These are phyloP conservation scores for Raffaelea albimanens DNA, from an alignment of 2,329 filamentous ascomycete genomes.

Conservation along the genomic window DNA sequence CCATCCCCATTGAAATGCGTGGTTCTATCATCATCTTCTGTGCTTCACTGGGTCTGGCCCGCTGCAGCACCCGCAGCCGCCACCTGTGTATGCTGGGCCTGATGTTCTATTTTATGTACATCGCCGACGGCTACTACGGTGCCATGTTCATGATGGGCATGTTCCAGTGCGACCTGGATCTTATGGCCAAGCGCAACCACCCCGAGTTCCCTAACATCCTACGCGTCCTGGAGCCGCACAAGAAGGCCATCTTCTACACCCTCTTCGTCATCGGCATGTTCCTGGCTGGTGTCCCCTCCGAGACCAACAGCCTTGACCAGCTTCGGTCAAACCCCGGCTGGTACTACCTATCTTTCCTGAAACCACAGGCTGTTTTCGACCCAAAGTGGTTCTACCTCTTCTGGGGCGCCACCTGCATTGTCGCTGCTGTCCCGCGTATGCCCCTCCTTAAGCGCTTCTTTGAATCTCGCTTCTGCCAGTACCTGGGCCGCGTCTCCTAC, in stretches of 20 bases:
- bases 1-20: constrained; percentile 52
- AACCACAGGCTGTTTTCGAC: constrained; percentile 56
- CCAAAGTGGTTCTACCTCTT: constrained; percentile 62
- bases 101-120: constrained; percentile 57
- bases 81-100: constrained; percentile 43
- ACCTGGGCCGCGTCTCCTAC: constrained; percentile 53
- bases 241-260: constrained; percentile 40
- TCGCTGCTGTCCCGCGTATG: constrained; percentile 49
- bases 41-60: constrained; percentile 44
- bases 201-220: constrained; percentile 42
- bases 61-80: constrained; percentile 43
- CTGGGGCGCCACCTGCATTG: constrained; percentile 46
- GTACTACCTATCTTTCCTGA: constrained; percentile 50
- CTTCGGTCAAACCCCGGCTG: constrained; percentile 49
- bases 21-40: constrained; percentile 58
- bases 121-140: constrained; percentile 55
- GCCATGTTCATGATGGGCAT: constrained; percentile 53
- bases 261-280: constrained; percentile 43
- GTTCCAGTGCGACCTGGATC: constrained; percentile 52
- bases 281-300: constrained; percentile 52
- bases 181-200: constrained; percentile 30
- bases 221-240: constrained; percentile 33
- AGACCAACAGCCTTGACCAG: constrained; percentile 34
- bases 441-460: constrained; percentile 48
- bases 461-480: constrained; percentile 48